phyloP scores from a whole-genome alignment of 768 basidiomycete genomes.

The Cystobasidium tubakii region DNA sequence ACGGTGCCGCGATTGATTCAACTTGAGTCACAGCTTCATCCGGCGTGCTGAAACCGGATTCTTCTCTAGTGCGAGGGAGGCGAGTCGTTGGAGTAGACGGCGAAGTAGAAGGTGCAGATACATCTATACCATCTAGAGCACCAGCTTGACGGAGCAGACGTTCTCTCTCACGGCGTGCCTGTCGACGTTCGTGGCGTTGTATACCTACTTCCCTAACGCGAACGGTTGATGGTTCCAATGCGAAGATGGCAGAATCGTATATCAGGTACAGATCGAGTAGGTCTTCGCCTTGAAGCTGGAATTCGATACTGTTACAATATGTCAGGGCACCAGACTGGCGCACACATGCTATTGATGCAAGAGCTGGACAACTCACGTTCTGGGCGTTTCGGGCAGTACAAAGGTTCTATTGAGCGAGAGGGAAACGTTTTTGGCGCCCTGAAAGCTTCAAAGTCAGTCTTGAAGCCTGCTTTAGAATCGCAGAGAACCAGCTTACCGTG shows the following conservation, averaged over 20 bases:
- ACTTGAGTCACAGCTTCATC: neutral
- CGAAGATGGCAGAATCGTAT: slow-evolving; percentile 85
- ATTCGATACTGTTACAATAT: slow-evolving; percentile 58
- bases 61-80: neutral
- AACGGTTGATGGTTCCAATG: slow-evolving; percentile 84
- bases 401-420: slow-evolving; percentile 74
- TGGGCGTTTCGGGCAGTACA: slow-evolving; percentile 82
- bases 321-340: too few species aligned
- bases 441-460: neutral
- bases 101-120: neutral
- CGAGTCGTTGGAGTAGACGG: neutral
- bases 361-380: slow-evolving; percentile 47
- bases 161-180: slow-evolving; percentile 66
- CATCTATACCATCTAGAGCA: slow-evolving; percentile 36
- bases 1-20: neutral
- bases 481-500: slow-evolving; percentile 69
- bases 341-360: too few species aligned
- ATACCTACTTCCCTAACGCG: slow-evolving; percentile 89
- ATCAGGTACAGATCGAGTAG: slow-evolving; percentile 84
- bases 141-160: slow-evolving; percentile 62
- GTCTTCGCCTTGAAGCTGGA: slow-evolving; percentile 86
- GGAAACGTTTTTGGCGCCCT: slow-evolving; percentile 56
- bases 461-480: neutral
- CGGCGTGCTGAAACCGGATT: neutral
- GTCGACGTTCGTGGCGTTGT: slow-evolving; percentile 76